phyloP scores from a whole-genome alignment of 805 yeast species.

The Komagataella kurtzmanii region DNA sequence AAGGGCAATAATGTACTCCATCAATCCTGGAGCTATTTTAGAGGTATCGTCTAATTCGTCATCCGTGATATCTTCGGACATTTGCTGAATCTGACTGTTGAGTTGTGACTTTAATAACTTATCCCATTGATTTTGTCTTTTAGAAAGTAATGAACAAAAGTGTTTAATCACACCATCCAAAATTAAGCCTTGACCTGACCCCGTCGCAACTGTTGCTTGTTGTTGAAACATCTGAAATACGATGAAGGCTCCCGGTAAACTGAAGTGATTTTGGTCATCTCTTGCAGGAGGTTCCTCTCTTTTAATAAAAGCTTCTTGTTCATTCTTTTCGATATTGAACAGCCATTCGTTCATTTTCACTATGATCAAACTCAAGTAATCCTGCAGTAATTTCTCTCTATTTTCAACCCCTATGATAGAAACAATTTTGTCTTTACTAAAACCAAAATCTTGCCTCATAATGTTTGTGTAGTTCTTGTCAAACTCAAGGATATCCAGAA shows the following conservation, averaged over 20 bases:
- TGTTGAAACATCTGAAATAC: slow-evolving; percentile 78
- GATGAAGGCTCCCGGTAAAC: slow-evolving; percentile 65
- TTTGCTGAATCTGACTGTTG: slow-evolving; percentile 11
- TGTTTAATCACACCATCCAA: slow-evolving; percentile 66
- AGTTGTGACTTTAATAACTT: slow-evolving; percentile 41
- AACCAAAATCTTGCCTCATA: slow-evolving; percentile 34
- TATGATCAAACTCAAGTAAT: slow-evolving; percentile 61
- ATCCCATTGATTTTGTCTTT: slow-evolving; percentile 54
- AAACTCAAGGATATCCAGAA: slow-evolving; percentile 63
- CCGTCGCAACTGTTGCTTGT: slow-evolving; percentile 80
- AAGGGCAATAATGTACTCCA: slow-evolving; percentile 70
- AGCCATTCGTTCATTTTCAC: slow-evolving; percentile 81
- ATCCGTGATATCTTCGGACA: slow-evolving; percentile 9
- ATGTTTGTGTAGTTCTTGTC: slow-evolving; percentile 54
- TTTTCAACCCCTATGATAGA: slow-evolving; percentile 60
- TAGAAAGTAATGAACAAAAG: slow-evolving; percentile 45
- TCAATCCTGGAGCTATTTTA: slow-evolving; percentile 51
- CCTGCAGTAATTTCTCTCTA: slow-evolving; percentile 61
- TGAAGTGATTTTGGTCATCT: slow-evolving; percentile 50
- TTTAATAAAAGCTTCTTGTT: slow-evolving; percentile 45
- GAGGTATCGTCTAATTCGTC: slow-evolving; percentile 17
- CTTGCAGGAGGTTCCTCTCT: slow-evolving; percentile 57
- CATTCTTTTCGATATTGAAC: slow-evolving; percentile 50
- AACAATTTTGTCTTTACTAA: slow-evolving; percentile 29
- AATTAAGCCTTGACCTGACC: slow-evolving; percentile 69